Evolutionary conservation across 2,329 filamentous ascomycete genomes (phyloP), one percentile per base, ranked within the genome.

Genomic region (Monosporascus cannonballus): DNA sequence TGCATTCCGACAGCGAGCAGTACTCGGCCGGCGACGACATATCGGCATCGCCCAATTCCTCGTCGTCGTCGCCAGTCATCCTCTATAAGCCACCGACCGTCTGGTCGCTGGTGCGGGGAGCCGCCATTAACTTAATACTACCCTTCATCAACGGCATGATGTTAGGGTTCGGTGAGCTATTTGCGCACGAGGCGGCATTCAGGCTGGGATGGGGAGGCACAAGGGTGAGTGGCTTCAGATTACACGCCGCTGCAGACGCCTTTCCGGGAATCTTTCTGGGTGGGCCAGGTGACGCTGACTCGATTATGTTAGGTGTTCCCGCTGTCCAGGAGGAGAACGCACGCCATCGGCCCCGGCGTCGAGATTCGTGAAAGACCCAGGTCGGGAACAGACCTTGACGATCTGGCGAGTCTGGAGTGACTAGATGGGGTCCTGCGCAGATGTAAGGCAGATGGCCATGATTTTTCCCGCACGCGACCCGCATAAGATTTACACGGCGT

Each of bases 141-240:
- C 94, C 94, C 0, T 99, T 99, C 65, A 84, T 99, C 66, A 99
- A 99, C 73, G 94, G 94, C 47, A 82, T 99, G 77, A 99, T 99
- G 94, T 74, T 99, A 65, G 94, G 94, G 2, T 96, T 99, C 66
- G 94, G 94, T 61, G 94, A 99, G 74, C 74, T 99, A 49, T 93
- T 99, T 71, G 94, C 94, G 51, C 94, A 99, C 67, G 94, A 99
- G 75, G 87, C 90, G 49, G 94, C 94, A 2, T 99, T 93, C 67
- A 79, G 93, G 64, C 75, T 97, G 62, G 94, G 94, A 55, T 99
- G 94, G 94, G 86, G 88, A 58, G 87, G 87, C 51, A 97, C 94
- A 55, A 96, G 94, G 84, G 94, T 96, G 78, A 47, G 81, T 52
- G n/a, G 3, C 17, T 14, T 1, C 20, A 25, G 20, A 15, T 11